These are phyloP conservation scores for Heliocybe sulcata DNA, from an alignment of 1,284 basidiomycete genomes.

Conservation along the genomic window DNA sequence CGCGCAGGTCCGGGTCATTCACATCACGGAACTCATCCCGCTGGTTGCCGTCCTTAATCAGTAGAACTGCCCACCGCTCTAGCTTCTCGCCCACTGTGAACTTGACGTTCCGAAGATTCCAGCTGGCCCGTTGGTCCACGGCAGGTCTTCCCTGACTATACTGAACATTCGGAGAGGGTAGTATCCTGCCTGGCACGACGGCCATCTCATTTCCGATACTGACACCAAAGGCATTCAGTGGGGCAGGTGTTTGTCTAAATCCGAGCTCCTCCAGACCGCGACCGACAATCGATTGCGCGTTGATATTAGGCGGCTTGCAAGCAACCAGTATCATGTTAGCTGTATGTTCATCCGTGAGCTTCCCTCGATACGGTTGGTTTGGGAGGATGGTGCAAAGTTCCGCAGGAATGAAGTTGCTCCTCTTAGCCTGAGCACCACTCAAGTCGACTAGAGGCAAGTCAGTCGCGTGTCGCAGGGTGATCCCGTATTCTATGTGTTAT, in stretches of 20 bases:
- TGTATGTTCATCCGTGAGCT: conserved; percentile 61
- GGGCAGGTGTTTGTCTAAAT: conserved; percentile 35
- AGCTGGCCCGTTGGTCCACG: conserved; percentile 57
- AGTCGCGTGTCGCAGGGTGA: conserved; percentile 35
- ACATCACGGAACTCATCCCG: conserved; percentile 38
- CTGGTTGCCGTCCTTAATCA: conserved; percentile 48
- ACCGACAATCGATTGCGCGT: conserved; percentile 49
- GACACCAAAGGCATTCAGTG: conserved; percentile 52
- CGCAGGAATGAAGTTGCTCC: conserved; percentile 45
- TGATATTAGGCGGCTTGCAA: conserved; percentile 60
- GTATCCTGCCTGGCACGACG: conserved; percentile 64
- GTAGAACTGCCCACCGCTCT: conserved; percentile 54
- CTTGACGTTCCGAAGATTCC: conserved; percentile 60
- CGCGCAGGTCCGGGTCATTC: conserved; percentile 39
- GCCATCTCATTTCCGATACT: conserved; percentile 59
- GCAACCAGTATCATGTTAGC: conserved; percentile 62
- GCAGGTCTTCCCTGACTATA: conserved; percentile 40
- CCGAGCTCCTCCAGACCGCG: conserved; percentile 57
- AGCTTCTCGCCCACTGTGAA: conserved; percentile 50
- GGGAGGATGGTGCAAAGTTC: conserved; percentile 68
- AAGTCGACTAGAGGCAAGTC: conserved; percentile 57
- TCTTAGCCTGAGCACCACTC: conserved; percentile 32
- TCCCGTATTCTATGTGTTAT: conserved; percentile 43
- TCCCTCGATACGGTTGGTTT: conserved; percentile 64
- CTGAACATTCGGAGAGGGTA: conserved; percentile 48